phyloP scores from a whole-genome alignment of 805 yeast species.

The Ogataea naganishii region DNA sequence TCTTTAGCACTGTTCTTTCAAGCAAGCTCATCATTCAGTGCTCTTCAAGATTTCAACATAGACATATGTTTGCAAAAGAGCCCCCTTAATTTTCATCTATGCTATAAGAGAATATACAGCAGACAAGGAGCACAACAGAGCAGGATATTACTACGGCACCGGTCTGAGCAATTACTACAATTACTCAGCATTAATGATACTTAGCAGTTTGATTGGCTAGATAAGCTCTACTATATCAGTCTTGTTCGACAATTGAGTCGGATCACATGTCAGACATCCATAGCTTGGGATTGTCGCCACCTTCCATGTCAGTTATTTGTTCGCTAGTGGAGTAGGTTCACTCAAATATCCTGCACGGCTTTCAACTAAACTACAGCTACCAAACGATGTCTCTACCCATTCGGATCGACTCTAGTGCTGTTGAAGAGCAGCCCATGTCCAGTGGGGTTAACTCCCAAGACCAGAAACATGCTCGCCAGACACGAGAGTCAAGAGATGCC shows the following conservation, averaged over 20 bases:
- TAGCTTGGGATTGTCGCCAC: conserved; percentile 10
- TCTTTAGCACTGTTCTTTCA: too few species aligned
- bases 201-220: too few species aligned
- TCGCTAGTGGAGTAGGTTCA: conserved; percentile 22
- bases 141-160: too few species aligned
- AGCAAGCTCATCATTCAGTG: too few species aligned
- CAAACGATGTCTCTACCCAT: conserved; percentile 5
- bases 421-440: conserved; percentile 2
- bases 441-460: not conserved
- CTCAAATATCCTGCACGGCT: conserved; percentile 27
- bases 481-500: not conserved
- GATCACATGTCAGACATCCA: conserved; percentile 16
- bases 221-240: not conserved
- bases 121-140: too few species aligned
- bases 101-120: not conserved
- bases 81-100: conserved; percentile 4
- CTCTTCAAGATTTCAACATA: too few species aligned
- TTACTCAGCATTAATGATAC: too few species aligned
- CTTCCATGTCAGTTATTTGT: conserved; percentile 20
- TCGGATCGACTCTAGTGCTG: conserved; percentile 2
- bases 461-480: conserved; percentile 1
- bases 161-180: too few species aligned
- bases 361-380: conserved; percentile 16
- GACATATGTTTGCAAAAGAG: conserved; percentile 4
- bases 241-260: not conserved